Percentiles rank a stretch among this genome's conserved stretches.
Conservation (phyloP, 345 rosid species). For the Camelina laxa region DNA sequence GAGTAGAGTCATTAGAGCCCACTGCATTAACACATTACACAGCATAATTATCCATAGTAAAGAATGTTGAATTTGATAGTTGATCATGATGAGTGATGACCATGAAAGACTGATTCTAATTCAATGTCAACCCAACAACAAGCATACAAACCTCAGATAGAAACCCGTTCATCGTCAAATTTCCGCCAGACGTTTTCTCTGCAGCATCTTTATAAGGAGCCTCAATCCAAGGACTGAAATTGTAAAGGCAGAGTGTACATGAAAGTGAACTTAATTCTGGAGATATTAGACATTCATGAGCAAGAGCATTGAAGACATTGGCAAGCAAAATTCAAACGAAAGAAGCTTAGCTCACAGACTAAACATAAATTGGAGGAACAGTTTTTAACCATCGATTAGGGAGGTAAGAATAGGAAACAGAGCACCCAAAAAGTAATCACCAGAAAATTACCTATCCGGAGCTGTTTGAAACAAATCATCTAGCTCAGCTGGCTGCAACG, state of each 20-base stretch:
- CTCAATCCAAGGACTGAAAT: constrained; percentile 75
- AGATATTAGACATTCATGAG: constrained; percentile 10
- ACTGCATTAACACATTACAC: constrained; percentile 55
- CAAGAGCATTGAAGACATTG: constrained; percentile 20
- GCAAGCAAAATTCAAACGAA: constrained; percentile 11
- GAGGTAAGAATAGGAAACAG: constrained; percentile 18
- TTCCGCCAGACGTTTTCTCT: constrained; percentile 68
- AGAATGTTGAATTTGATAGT: constrained; percentile 21
- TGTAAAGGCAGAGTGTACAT: constrained; percentile 29
- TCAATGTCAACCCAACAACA: constrained; percentile 13
- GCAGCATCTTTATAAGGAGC: constrained; percentile 69
- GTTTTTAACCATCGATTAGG: constrained; percentile 12
- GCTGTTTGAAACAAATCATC: constrained; percentile 79
- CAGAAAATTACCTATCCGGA: constrained; percentile 64
- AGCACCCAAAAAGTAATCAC: constrained; percentile 13
- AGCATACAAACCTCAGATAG: constrained; percentile 65
- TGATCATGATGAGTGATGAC: constrained; percentile 31
- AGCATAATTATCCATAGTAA: constrained; percentile 30
- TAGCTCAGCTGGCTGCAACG: constrained; percentile 62
- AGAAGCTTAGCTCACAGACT: constrained; percentile 18
- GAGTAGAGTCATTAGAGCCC: constrained; percentile 76
- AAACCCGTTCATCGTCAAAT: constrained; percentile 68
- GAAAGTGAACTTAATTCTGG: constrained; percentile 27
- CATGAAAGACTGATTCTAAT: constrained; percentile 25
- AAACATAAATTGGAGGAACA: constrained; percentile 27